Base-by-base conservation (phyloP, 345 rosid genomes). In the Brassica juncea region DNA sequence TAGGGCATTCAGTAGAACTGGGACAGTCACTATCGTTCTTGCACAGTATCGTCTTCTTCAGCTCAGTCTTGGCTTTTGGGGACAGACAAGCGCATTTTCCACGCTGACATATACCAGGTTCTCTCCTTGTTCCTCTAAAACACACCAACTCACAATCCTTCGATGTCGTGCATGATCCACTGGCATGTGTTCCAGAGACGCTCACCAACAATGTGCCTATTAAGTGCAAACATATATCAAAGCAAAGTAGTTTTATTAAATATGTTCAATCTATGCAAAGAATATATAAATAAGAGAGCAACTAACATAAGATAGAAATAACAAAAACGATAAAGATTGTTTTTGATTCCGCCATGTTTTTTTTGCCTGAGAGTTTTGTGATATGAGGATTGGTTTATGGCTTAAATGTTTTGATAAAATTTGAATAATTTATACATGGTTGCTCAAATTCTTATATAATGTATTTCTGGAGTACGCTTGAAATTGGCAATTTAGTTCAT, bases 11-110 rank as follows among this genome's bases (percentile, higher is more conserved):
- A 57, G 4, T 39, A 75, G 59, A 35, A 76, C 21, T 42, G 0
- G 79, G 60, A 76, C 79, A 75, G 31, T 67, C 79, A 27, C 28
- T 5, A 9, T 66, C 79, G 3, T 8, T 67, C 31, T 57, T 55
- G 57, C 78, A 75, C 15, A 14, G 1, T n/a, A 8, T 49, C 5
- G 14, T 19, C 1, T 66, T 66, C 8, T 21, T 67, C 4, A 19
- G 16, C 55, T 52, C 27, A 35, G 39, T 52, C n/a, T 64, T 10
- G 7, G 10, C 12, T 9, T 54, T 34, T 52, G 12, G n/a, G 31
- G n/a, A 59, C 31, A 14, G 4, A 44, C 76, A 73, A 42, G 6
- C 4, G 31, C 76, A 73, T 14, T 6, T 0, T 62, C 42, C 44
- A 1, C 0, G 1, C 2, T 15, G 0, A 62, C 69, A 73, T 5